Percentiles rank a stretch among this genome's conserved stretches.
phyloP scores from a whole-genome alignment of 1,139 yeast genomes.

The Geotrichum restrictum region DNA sequence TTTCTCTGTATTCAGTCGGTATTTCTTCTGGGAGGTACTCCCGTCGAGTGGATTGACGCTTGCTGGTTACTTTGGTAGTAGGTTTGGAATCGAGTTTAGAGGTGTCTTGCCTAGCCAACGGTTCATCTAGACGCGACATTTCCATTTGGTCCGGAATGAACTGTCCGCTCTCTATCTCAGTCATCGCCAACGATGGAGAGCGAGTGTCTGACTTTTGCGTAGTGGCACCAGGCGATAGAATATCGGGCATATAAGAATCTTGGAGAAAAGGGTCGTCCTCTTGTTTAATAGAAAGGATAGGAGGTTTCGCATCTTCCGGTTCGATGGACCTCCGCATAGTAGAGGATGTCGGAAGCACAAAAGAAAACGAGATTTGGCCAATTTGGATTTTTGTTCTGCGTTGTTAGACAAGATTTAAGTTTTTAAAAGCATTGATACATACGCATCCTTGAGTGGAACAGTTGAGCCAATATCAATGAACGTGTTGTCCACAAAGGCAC shows the following conservation, averaged over 20 bases:
- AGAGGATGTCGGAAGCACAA: constrained; percentile 62
- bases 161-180: not conserved
- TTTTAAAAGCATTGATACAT: constrained; percentile 13
- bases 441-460: constrained; percentile 66
- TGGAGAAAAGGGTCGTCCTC: not conserved
- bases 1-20: constrained; percentile 77
- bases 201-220: not conserved
- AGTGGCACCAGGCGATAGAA: not conserved
- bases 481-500: constrained; percentile 88
- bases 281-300: constrained; percentile 12
- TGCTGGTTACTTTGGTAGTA: constrained; percentile 1
- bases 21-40: constrained; percentile 54
- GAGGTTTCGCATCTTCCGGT: constrained; percentile 16
- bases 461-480: constrained; percentile 89
- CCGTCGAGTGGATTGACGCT: constrained; percentile 23
- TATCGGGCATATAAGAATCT: constrained; percentile 3
- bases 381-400: constrained; percentile 76
- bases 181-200: constrained; percentile 11
- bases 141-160: not conserved
- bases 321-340: constrained; percentile 13
- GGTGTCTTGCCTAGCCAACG: not conserved
- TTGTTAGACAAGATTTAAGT: not conserved
- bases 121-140: not conserved
- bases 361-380: constrained; percentile 84
- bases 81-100: not conserved